These are phyloP conservation scores for Chlorella vulgaris DNA, from an alignment of 139 green algal species.

Conservation along the genomic window DNA sequence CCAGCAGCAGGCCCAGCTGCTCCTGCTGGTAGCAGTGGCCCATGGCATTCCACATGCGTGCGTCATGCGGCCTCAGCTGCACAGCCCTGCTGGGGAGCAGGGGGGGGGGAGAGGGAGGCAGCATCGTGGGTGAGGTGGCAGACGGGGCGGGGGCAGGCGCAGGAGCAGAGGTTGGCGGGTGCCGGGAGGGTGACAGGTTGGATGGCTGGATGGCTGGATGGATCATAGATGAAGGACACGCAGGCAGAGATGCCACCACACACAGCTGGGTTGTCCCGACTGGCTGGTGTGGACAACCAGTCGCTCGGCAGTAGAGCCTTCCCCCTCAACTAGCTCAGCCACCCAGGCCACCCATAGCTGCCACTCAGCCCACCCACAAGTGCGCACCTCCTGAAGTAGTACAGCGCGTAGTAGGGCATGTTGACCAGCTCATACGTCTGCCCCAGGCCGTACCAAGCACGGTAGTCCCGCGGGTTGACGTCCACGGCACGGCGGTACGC, in stretches of 20 bases:
- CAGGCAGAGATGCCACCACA: no score
- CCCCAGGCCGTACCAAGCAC: constrained; percentile 97
- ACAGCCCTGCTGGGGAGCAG: constrained; percentile 57
- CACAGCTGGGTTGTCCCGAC: no score
- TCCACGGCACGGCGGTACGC: constrained; percentile 86
- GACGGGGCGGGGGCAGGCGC: no score
- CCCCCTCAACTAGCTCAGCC: no score
- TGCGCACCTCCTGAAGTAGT: constrained; percentile 75
- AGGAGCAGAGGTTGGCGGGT: no score
- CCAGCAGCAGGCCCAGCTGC: constrained; percentile 63
- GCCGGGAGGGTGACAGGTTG: no score
- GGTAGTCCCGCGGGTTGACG: constrained; percentile 90
- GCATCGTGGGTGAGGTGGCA: background rate
- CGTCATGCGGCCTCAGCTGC: constrained; percentile 82
- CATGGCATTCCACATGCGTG: constrained; percentile 98
- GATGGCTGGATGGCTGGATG: no score
- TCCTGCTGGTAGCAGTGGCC: constrained; percentile 92
- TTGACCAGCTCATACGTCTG: constrained; percentile 98
- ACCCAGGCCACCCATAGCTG: no score
- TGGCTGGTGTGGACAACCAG: no score
- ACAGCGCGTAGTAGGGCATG: constrained; percentile 88
- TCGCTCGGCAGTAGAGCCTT: no score
- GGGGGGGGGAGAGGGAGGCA: background rate
- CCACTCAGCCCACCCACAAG: no score
- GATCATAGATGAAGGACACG: no score